phyloP scores from a whole-genome alignment of 768 basidiomycete genomes.

The Termitomyces sp. region DNA sequence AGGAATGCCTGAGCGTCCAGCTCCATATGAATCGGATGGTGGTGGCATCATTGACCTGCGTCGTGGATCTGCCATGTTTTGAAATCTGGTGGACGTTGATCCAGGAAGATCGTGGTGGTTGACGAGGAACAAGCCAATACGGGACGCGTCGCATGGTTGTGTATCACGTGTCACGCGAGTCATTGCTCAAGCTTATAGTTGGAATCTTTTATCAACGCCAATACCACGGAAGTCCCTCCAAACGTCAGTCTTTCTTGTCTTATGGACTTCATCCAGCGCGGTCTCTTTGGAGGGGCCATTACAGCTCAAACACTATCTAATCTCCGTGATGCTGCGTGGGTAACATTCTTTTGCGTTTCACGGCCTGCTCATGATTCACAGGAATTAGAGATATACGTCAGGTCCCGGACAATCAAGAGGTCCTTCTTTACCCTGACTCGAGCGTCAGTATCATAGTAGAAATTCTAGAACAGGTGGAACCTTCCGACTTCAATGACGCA shows the following conservation, averaged over 20 bases:
- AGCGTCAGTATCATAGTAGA: slow-evolving; percentile 79
- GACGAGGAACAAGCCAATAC: slow-evolving; percentile 2
- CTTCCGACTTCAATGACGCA: slow-evolving; percentile 51
- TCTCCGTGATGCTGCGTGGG: slow-evolving; percentile 87
- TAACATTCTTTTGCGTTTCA: slow-evolving; percentile 3
- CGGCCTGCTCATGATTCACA: neutral
- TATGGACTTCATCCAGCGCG: slow-evolving; percentile 22
- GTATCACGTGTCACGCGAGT: slow-evolving; percentile 14
- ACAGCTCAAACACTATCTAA: slow-evolving; percentile 44
- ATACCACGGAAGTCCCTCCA: neutral
- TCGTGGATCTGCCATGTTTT: slow-evolving; percentile 31
- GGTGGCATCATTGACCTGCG: slow-evolving; percentile 59
- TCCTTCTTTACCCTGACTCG: slow-evolving; percentile 70
- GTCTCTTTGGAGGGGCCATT: slow-evolving; percentile 89
- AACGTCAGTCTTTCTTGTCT: neutral
- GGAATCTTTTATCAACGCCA: neutral
- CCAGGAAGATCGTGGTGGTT: neutral
- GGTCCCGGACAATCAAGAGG: slow-evolving; percentile 93
- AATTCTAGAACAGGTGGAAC: slow-evolving; percentile 68
- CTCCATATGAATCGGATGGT: slow-evolving; percentile 41
- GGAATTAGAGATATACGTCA: slow-evolving; percentile 55
- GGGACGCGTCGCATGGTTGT: slow-evolving; percentile 24
- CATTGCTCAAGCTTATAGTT: neutral
- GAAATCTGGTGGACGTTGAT: neutral
- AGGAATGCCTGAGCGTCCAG: slow-evolving; percentile 51